Evolutionary conservation across 805 yeast genomes (phyloP).

Genomic region (Metschnikowia continentalis): DNA sequence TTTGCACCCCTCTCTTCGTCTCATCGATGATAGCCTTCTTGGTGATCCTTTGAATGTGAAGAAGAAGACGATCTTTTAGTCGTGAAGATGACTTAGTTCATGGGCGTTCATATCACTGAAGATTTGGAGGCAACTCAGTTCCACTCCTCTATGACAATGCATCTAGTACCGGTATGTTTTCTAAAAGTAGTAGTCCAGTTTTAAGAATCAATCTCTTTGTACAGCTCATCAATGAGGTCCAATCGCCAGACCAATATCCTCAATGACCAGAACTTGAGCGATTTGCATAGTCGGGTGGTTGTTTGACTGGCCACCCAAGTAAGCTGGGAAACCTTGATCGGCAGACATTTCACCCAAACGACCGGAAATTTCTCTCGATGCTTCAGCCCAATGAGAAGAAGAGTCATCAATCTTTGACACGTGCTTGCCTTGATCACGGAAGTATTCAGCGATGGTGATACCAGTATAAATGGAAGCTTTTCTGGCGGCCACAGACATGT

Average conservation of each 20-base stretch:
- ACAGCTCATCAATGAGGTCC: conserved; percentile 54
- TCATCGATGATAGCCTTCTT: conserved; percentile 70
- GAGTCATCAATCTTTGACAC: conserved; percentile 99
- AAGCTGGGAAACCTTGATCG: conserved; percentile 99
- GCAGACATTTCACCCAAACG: conserved; percentile 99
- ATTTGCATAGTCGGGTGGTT: conserved; percentile 55
- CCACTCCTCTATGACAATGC: conserved; percentile 16
- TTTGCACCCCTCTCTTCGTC: conserved; percentile 82
- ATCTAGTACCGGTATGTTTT: too few relatives aligned
- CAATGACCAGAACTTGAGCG: conserved; percentile 49
- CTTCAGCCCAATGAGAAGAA: conserved; percentile 99
- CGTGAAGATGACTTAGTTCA: conserved; percentile 86
- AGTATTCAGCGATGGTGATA: conserved; percentile 96
- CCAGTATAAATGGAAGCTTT: conserved; percentile 99
- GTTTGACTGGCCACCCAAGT: conserved; percentile 88
- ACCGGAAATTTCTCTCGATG: conserved; percentile 98
- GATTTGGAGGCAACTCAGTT: conserved; percentile 38
- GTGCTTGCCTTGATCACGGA: conserved; percentile 99
- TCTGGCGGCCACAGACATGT: conserved; percentile 99
- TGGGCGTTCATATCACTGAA: conserved; percentile 73
- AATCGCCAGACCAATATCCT: conserved; percentile 32
- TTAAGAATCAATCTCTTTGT: conserved; percentile 54
- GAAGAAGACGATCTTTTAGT: conserved; percentile 35
- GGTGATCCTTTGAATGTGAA: conserved; percentile 73
- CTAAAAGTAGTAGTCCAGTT: too few relatives aligned